These are phyloP conservation scores for Cladochytrium replicatum DNA, from an alignment of 192 early-diverging fungal genomes.

Conservation along the genomic window DNA sequence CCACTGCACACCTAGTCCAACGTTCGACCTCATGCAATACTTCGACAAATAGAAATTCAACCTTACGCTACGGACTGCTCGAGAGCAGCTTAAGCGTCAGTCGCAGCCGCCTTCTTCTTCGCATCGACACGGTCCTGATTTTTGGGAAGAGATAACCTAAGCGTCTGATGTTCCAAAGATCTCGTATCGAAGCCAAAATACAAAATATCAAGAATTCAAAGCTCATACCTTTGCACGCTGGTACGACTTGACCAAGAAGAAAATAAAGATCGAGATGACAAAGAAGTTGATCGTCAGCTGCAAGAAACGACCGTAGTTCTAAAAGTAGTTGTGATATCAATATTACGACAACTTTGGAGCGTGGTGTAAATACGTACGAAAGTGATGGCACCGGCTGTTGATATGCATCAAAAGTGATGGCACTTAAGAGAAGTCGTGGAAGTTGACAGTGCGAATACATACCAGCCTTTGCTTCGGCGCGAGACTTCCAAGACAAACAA, in stretches of 20 bases:
- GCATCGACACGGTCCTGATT: no score
- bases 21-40: no score
- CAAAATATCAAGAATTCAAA: no score
- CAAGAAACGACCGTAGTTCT: neutral
- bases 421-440: neutral
- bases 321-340: neutral
- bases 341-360: constrained; percentile 4
- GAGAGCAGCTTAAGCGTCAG: no score
- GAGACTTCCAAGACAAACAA: neutral
- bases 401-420: neutral
- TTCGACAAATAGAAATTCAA: no score
- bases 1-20: no score
- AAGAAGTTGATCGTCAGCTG: neutral
- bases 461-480: neutral
- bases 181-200: no score
- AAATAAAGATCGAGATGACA: neutral
- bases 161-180: no score
- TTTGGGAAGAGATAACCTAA: no score
- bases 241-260: neutral
- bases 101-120: no score
- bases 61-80: no score
- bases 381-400: neutral
- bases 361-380: neutral
- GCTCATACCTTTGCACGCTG: neutral
- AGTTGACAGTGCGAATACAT: neutral